A percentile compares a stretch with the other conserved stretches of the same genome.
Conservation (phyloP, 805 yeast species). For the Wickerhamiella brachini region DNA sequence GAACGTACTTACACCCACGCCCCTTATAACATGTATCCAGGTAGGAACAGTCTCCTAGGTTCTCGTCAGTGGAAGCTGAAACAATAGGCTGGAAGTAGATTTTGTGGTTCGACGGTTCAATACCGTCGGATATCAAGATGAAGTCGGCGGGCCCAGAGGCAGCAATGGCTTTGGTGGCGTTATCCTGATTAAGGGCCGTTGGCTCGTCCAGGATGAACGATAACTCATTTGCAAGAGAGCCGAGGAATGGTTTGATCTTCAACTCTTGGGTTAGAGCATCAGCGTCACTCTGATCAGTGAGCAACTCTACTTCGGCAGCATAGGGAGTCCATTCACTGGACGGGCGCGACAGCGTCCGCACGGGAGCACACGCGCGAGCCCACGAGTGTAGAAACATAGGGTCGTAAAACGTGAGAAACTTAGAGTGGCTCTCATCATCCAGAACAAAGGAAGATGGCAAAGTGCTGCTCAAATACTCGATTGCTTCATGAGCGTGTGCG, state of each 20-base stretch:
- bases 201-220: background rate
- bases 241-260: background rate
- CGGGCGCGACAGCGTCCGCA: background rate
- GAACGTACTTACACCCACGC: conserved; percentile 66
- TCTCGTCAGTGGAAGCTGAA: conserved; percentile 44
- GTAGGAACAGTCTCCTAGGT: conserved; percentile 83
- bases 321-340: background rate
- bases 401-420: background rate
- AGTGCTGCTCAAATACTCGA: background rate
- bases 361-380: background rate
- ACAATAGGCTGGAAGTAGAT: conserved; percentile 25
- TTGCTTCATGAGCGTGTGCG: background rate
- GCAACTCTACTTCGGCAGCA: background rate
- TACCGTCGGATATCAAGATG: background rate
- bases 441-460: background rate
- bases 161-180: background rate
- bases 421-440: background rate
- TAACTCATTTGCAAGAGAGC: background rate
- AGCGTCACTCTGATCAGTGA: background rate
- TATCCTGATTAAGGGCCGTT: background rate
- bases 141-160: background rate
- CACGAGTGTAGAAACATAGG: background rate
- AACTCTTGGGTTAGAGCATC: background rate
- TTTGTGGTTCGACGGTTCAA: conserved; percentile 8
- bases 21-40: conserved; percentile 87